Percentiles rank a stretch among this genome's conserved stretches.
Evolutionary conservation across 2,329 filamentous ascomycete species (phyloP).

Genomic region (Aspergillus texensis): DNA sequence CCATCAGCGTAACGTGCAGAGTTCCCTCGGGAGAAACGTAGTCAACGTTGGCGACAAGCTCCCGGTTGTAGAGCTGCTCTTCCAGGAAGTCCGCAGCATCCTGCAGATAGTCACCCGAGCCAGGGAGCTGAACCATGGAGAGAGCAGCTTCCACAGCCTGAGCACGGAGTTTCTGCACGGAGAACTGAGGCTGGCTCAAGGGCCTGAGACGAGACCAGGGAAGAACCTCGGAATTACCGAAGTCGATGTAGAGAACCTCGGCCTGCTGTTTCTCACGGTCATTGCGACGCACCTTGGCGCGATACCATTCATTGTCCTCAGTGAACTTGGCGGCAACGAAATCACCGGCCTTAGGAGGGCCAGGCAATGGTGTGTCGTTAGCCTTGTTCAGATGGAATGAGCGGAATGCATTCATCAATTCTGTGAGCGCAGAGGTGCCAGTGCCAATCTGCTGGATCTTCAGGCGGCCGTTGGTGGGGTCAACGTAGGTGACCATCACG

Average conservation of each 20-base stretch:
- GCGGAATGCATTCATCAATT: slow-evolving; percentile 87
- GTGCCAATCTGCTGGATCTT: slow-evolving; percentile 91
- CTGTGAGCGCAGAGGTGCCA: slow-evolving; percentile 81
- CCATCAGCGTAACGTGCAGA: slow-evolving; percentile 85
- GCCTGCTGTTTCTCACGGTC: slow-evolving; percentile 86
- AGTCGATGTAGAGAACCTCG: slow-evolving; percentile 94
- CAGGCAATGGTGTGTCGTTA: slow-evolving; percentile 73
- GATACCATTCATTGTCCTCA: slow-evolving; percentile 91
- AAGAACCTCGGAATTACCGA: slow-evolving; percentile 88
- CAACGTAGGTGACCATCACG: slow-evolving; percentile 88
- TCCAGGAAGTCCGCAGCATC: slow-evolving; percentile 78
- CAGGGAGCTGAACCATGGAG: slow-evolving; percentile 86
- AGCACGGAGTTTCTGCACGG: slow-evolving; percentile 75
- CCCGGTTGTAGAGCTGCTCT: slow-evolving; percentile 72
- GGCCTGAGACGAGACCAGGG: slow-evolving; percentile 82
- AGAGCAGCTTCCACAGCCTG: slow-evolving; percentile 87
- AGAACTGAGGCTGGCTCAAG: slow-evolving; percentile 79
- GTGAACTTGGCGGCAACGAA: slow-evolving; percentile 89
- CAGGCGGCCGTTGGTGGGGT: slow-evolving; percentile 71
- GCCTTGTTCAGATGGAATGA: slow-evolving; percentile 84
- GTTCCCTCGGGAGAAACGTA: slow-evolving; percentile 78
- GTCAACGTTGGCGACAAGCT: slow-evolving; percentile 90
- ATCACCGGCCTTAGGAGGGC: slow-evolving; percentile 86
- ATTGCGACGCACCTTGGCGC: slow-evolving; percentile 85
- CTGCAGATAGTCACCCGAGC: slow-evolving; percentile 75